phyloP scores from a whole-genome alignment of 1,284 basidiomycete species.

The Stygiomarasmius scandens region DNA sequence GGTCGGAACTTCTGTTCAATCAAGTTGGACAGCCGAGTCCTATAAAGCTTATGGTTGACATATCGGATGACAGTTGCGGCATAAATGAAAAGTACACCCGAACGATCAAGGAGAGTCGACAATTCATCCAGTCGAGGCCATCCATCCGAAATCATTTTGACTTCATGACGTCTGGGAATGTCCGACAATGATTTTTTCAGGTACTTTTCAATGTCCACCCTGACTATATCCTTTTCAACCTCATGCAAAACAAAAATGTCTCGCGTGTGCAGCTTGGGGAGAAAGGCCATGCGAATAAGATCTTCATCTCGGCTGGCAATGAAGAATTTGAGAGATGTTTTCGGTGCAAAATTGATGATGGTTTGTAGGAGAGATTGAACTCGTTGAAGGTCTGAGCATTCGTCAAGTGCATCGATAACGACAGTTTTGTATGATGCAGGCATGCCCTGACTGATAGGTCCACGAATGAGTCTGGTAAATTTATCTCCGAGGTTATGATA shows the following conservation, averaged over 20 bases:
- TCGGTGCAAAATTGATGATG: background rate
- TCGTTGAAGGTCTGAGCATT: background rate
- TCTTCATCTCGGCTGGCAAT: background rate
- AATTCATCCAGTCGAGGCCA: background rate
- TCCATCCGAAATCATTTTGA: background rate
- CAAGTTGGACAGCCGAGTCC: background rate
- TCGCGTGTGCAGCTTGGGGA: too few relatives aligned
- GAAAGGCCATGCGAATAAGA: background rate
- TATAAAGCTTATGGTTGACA: background rate
- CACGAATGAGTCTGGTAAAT: background rate
- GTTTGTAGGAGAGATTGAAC: background rate
- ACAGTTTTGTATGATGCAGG: background rate
- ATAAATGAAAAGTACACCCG: slow-evolving; percentile 1
- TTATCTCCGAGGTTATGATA: background rate
- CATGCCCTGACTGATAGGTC: background rate
- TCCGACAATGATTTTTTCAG: background rate
- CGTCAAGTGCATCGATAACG: slow-evolving; percentile 13
- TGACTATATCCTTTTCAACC: slow-evolving; percentile 19
- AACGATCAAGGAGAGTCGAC: background rate
- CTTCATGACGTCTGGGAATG: background rate
- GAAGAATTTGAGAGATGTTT: background rate
- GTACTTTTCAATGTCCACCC: slow-evolving; percentile 20
- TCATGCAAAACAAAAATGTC: slow-evolving; percentile 18
- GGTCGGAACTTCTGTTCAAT: background rate
- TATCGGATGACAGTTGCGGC: slow-evolving; percentile 9